These are phyloP conservation scores for Eutypella sp. DNA, from an alignment of 2,329 filamentous ascomycete genomes.

Conservation along the genomic window DNA sequence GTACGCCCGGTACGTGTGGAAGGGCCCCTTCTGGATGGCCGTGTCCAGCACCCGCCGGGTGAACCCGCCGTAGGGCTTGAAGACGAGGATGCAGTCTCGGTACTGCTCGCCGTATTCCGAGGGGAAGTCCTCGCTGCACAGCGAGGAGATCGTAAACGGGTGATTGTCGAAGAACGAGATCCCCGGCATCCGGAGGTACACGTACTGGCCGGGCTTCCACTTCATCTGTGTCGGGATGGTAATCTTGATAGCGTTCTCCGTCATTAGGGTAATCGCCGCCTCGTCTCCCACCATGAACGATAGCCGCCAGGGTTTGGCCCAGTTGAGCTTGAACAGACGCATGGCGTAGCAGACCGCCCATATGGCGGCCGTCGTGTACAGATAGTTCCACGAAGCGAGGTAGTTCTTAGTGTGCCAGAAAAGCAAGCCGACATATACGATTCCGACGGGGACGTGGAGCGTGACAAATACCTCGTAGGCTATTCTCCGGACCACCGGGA, in stretches of 20 bases:
- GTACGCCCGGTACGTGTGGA: constrained; percentile 88
- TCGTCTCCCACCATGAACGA: constrained; percentile 88
- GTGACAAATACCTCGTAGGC: constrained; percentile 84
- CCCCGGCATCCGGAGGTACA: constrained; percentile 90
- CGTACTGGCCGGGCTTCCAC: constrained; percentile 91
- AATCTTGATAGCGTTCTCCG: constrained; percentile 92
- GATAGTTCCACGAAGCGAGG: constrained; percentile 82
- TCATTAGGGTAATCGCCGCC: constrained; percentile 81
- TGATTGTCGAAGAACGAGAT: constrained; percentile 90
- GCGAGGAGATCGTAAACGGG: constrained; percentile 88
- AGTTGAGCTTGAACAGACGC: constrained; percentile 83
- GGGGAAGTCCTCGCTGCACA: constrained; percentile 89
- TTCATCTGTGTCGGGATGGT: constrained; percentile 89
- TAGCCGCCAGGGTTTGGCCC: constrained; percentile 72
- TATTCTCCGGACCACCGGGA: constrained; percentile 69
- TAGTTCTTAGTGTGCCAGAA: constrained; percentile 98
- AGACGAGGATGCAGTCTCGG: constrained; percentile 84
- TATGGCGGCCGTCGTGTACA: constrained; percentile 75
- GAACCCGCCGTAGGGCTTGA: constrained; percentile 87
- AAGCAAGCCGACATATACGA: constrained; percentile 75
- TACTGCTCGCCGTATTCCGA: constrained; percentile 87
- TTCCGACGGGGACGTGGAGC: constrained; percentile 75
- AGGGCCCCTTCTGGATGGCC: constrained; percentile 78
- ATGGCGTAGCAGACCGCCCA: constrained; percentile 70
- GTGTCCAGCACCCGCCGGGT: constrained; percentile 80